Base-by-base conservation (phyloP, 176 grass and related monocot species). In the Avena insularis region DNA sequence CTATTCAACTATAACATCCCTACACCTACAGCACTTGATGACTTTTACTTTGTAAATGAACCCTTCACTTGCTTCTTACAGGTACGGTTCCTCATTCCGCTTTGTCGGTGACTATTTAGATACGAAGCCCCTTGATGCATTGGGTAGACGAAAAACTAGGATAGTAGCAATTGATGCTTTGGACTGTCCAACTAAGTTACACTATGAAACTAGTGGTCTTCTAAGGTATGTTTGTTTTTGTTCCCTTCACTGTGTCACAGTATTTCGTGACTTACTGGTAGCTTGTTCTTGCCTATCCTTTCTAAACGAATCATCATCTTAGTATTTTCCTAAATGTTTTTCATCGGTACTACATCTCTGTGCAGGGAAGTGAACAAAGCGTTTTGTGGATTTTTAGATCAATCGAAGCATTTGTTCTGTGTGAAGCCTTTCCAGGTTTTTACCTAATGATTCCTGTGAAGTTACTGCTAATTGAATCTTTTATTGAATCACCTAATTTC, bases 101-200 rank as follows among this genome's bases (percentile, higher is more conserved):
- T 96, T 98, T 90, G 77, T 87, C 20, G 94, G 90, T 73, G 85
- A 93, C 75, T 93, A 94, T 75, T 77, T 94, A 53, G 97, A 98
- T 90, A 87, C 31, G 25, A 98, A 94, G 48, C 92, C 85, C 46
- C 78, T 88, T 90, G 97, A 96, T 90, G 83, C 79, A 45, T 81
- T 93, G 58, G 82, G 92, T 36, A 88, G 92, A 80, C 84, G 92
- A 9, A 94, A 88, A 91, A 94, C 94, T 84, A 89, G 90, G 86
- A 94, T 98, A 80, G 49, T 93, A 27, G 94, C 97, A 47, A 96
- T 98, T 59, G 93, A 98, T 93, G 97, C 97, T 55, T 91, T 98
- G 87, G 87, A 70, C 33, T 80, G 82, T 77, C 92, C 93, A 59
- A 51, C 81, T 83, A 92, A 86, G 80, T 82, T 86, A 56, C 96